Evolutionary conservation across 2,329 filamentous ascomycete species (phyloP), one percentile per base, ranked within the genome.

Genomic region (Penicillium concentricum): DNA sequence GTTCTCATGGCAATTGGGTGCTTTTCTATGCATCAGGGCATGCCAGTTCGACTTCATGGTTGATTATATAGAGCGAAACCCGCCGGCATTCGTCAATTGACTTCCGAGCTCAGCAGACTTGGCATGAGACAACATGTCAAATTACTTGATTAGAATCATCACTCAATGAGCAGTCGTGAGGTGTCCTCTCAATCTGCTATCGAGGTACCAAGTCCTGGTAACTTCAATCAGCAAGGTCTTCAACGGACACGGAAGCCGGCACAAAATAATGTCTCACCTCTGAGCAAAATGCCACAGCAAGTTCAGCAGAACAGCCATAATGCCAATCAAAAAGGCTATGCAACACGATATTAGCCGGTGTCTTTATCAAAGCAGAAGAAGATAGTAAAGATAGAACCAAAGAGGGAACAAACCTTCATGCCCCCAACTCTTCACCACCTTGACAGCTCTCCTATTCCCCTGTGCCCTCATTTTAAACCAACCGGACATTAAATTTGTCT

Each of bases 401-500:
- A 51, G 20, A 51, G 22, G 7, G 4, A 41, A 54, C 7, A n/a
- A 64, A 74, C 72, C 71, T 71, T 74, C 72, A 56, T 61, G 47
- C 1, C 66, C 61, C 58, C 63, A 59, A 9, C 16, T 20, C 9
- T 35, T 28, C 13, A 57, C 26, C 7, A 26, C 26, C 42, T 57
- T 61, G 12, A 61, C 51, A n/a, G 61, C 8, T 47, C 52, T 61
- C 30, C 65, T 50, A 4, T 57, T 59, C 1, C 59, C 57, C 26
- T 62, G 57, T 13, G 54, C 55, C 55, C 69, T 68, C 7, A 57
- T 56, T 55, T 68, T 67, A 47, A 72, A 47, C 72, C 73, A 74
- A 6, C 54, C 53, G 1, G 70, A 64, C 15, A 72, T 51, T 26
- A 70, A 44, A 49, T 68, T 66, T n/a, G 59, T 61, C 46, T 66